phyloP scores from a whole-genome alignment of 257 asterid species.

The Petunia secreta region DNA sequence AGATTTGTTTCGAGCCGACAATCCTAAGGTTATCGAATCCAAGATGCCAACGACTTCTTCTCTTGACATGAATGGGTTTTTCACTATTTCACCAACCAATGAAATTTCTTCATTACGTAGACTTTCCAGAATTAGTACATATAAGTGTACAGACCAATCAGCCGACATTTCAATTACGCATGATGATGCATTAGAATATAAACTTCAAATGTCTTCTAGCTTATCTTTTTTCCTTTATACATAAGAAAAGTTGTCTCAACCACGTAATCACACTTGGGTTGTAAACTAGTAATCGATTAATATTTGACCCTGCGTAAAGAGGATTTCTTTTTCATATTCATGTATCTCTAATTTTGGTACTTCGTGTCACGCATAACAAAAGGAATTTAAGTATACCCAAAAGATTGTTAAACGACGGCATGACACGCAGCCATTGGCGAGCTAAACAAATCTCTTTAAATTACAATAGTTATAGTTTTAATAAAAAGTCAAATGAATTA shows the following conservation, averaged over 20 bases:
- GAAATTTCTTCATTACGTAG: neutral
- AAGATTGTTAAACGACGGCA: neutral
- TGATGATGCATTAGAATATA: neutral
- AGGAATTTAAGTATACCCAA: neutral
- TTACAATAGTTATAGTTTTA: neutral
- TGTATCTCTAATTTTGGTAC: neutral
- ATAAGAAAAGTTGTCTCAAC: neutral
- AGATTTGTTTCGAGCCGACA: neutral
- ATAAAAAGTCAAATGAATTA: neutral
- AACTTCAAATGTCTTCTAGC: neutral
- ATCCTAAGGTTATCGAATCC: slow-evolving; percentile 1
- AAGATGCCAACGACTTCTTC: neutral
- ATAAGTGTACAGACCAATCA: neutral
- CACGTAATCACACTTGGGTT: neutral
- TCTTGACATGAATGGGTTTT: neutral
- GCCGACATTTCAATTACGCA: neutral
- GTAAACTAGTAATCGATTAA: neutral
- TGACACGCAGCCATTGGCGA: neutral
- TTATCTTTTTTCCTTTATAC: neutral
- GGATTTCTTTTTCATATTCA: neutral
- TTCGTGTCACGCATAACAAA: neutral
- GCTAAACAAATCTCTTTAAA: neutral
- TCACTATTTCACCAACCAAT: neutral
- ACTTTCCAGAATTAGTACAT: neutral
- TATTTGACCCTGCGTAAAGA: neutral